Conservation (phyloP, 345 rosid species). For the Alliaria petiolata region DNA sequence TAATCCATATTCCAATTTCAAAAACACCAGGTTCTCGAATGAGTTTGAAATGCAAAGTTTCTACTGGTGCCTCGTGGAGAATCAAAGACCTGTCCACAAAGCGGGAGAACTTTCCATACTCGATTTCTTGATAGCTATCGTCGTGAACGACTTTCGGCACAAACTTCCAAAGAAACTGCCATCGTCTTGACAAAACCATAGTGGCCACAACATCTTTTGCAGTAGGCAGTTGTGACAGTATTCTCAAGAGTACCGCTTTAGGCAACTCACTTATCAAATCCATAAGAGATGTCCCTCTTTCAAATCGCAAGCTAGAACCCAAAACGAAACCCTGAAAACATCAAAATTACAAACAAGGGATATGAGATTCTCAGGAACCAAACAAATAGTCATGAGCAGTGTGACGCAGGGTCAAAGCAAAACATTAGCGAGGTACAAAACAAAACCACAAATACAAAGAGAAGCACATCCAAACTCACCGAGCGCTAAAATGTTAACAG, state of each 20-base stretch:
- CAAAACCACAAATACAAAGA: too few relatives aligned
- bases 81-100: conserved; percentile 2
- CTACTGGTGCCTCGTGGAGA: neutral
- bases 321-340: neutral
- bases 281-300: neutral
- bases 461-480: neutral
- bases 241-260: neutral
- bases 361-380: neutral
- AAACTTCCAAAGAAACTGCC: conserved; percentile 1
- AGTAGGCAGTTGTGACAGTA: neutral
- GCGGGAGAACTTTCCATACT: neutral
- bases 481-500: neutral
- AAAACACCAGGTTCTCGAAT: neutral
- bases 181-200: conserved; percentile 11
- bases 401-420: too few relatives aligned
- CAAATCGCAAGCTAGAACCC: neutral
- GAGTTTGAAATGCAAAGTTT: neutral
- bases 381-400: neutral
- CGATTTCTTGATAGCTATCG: neutral
- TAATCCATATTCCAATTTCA: neutral
- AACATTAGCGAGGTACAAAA: neutral
- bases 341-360: neutral
- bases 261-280: neutral
- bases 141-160: neutral
- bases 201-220: neutral